Evolutionary conservation across 768 basidiomycete species (phyloP), one percentile per base, ranked within the genome.

Genomic region (Suillus paluster): DNA sequence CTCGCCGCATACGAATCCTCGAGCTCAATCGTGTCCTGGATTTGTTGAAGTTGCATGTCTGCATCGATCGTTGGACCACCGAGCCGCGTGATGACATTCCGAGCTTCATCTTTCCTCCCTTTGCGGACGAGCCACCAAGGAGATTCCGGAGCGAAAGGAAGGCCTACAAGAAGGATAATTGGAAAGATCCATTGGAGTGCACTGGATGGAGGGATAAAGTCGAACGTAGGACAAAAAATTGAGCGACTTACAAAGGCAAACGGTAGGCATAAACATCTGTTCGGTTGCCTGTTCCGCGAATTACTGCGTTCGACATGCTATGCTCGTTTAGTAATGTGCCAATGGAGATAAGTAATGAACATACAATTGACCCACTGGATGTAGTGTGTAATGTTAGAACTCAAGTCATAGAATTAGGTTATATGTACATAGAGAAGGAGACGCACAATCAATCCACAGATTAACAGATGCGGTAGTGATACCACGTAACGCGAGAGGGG

Each of bases 41-140:
- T 72, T 52, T 71, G 69, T n/a, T 66, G 59, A 25, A 67, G 52
- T 23, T 65, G 68, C 3, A 64, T 27, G 42, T 68, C 71, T 21
- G 63, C 71, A 21, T 75, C 65, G 53, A 74, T 45, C 4, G 61
- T 68, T 46, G 64, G 62, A 27, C 68, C 70, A 49, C 63, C 68
- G 5, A 76, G 66, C 30, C 59, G 45, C 4, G 36, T 0, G n/a
- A 76, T 23, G 15, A 69, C 55, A 33, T 41, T 62, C 48, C 64
- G 61, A 1, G 75, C 75, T 0, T 73, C 69, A 12, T 69, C 71
- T 3, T 68, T 4, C 11, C 67, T 61, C 46, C 73, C 73, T 41
- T 69, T 67, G 7, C 75, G 72, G 2, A 76, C 75, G 8, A 76
- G 66, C 75, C 75, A 76, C 75, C 75, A 76, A 0, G 73, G 75